Conservation (phyloP, 1,284 basidiomycete species). For the Phellopilus nigrolimitatus region DNA sequence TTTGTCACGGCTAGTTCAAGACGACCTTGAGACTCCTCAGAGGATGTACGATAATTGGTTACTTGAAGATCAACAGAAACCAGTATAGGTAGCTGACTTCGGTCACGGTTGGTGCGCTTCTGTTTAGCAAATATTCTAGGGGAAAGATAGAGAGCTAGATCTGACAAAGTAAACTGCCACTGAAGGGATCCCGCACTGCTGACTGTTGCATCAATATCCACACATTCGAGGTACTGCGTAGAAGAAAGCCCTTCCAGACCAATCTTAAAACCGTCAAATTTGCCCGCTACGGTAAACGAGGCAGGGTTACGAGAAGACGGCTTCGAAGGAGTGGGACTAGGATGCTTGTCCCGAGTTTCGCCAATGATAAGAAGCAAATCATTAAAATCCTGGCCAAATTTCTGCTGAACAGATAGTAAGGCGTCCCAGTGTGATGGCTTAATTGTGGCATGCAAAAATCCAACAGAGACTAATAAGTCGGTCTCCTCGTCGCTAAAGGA, state of each 20-base stretch:
- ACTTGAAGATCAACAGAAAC: conserved; percentile 71
- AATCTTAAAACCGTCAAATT: conserved; percentile 71
- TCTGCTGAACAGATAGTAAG: conserved; percentile 72
- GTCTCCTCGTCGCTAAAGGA: conserved; percentile 44
- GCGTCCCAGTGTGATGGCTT: conserved; percentile 81
- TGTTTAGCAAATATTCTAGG: conserved; percentile 34
- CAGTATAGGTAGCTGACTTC: conserved; percentile 66
- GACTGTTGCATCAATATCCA: conserved; percentile 61
- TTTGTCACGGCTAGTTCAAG: conserved; percentile 61
- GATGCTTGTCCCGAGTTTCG: conserved; percentile 46
- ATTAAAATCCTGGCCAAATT: conserved; percentile 82
- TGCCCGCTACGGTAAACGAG: conserved; percentile 41
- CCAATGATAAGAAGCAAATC: conserved; percentile 65
- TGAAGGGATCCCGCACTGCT: conserved; percentile 38
- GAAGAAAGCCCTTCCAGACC: conserved; percentile 70
- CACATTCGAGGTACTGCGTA: conserved; percentile 68
- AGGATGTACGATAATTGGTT: conserved; percentile 32
- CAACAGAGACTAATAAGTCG: conserved; percentile 56
- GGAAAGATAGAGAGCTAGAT: conserved; percentile 69
- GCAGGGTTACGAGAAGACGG: conserved; percentile 7
- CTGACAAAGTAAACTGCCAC: conserved; percentile 65
- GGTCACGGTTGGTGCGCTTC: conserved; percentile 37
- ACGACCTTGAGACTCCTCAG: conserved; percentile 31
- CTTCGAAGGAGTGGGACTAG: conserved; percentile 7
- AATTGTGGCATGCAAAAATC: conserved; percentile 64